These are phyloP conservation scores for Mentha longifolia DNA, from an alignment of 257 asterid species.

Conservation along the genomic window DNA sequence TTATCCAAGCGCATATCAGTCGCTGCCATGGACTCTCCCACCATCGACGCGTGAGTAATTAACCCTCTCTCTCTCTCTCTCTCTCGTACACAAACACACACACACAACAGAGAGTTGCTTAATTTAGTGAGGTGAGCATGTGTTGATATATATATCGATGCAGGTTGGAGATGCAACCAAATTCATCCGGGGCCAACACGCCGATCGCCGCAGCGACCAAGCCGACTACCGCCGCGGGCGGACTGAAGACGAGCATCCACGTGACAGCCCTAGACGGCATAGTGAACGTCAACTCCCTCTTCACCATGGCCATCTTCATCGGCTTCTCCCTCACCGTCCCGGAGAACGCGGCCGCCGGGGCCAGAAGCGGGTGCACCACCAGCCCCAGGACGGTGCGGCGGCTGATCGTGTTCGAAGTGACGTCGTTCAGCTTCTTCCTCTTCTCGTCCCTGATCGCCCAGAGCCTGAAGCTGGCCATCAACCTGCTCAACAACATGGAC, in stretches of 20 bases:
- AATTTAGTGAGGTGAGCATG: too few relatives aligned
- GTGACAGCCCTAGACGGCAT: conserved; percentile 58
- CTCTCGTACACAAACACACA: too few relatives aligned
- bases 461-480: conserved; percentile 50
- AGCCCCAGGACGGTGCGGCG: conserved; percentile 34
- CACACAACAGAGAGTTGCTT: too few relatives aligned
- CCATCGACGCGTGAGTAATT: conserved; percentile 27
- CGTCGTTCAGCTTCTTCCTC: conserved; percentile 57
- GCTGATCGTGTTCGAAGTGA: conserved; percentile 48
- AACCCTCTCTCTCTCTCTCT: neutral
- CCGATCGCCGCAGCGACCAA: too few relatives aligned
- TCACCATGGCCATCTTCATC: conserved; percentile 53
- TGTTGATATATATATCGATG: too few relatives aligned
- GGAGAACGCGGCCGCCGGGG: conserved; percentile 33
- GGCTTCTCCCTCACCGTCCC: conserved; percentile 54
- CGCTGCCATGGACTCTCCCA: conserved; percentile 31
- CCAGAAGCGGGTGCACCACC: conserved; percentile 28
- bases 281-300: conserved; percentile 61
- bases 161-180: conserved; percentile 40
- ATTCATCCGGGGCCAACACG: neutral
- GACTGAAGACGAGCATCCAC: conserved; percentile 50
- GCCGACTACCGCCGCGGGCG: too few relatives aligned
- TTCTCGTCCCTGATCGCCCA: conserved; percentile 59
- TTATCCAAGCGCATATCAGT: conserved; percentile 1
- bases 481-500: conserved; percentile 45